A percentile compares a stretch with the other conserved stretches of the same genome.
phyloP scores from a whole-genome alignment of 2,329 filamentous ascomycete genomes.

The Aspergillus unguis region DNA sequence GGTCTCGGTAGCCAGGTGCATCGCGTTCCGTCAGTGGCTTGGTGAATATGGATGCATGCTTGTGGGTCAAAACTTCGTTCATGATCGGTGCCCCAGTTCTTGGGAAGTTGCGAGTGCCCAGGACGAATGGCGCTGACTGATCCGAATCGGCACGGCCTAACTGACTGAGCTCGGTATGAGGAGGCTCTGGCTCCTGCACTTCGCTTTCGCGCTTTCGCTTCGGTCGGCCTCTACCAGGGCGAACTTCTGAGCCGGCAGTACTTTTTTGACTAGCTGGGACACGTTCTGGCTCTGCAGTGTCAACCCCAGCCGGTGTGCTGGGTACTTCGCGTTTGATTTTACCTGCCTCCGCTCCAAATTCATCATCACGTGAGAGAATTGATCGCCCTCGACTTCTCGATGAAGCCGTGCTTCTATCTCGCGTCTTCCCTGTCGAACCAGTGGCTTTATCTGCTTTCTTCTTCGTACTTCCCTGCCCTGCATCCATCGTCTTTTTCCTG shows the following conservation, averaged over 20 bases:
- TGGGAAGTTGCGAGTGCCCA: slow-evolving; percentile 50
- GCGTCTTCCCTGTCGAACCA: slow-evolving; percentile 24
- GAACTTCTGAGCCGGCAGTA: slow-evolving; percentile 22
- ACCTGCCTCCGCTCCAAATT: slow-evolving; percentile 21
- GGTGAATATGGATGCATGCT: slow-evolving; percentile 75
- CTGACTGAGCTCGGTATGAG: slow-evolving; percentile 26
- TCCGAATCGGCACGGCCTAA: slow-evolving; percentile 28
- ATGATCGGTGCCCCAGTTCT: slow-evolving; percentile 69
- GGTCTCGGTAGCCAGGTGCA: slow-evolving; percentile 70
- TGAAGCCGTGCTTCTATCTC: slow-evolving; percentile 34
- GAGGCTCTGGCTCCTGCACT: slow-evolving; percentile 26
- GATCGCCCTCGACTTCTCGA: slow-evolving; percentile 38
- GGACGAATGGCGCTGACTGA: slow-evolving; percentile 35
- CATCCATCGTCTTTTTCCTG: slow-evolving; percentile 16
- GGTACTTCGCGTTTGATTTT: slow-evolving; percentile 35
- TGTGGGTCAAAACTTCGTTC: slow-evolving; percentile 73
- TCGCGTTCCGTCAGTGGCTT: slow-evolving; percentile 70
- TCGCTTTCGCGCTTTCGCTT: slow-evolving; percentile 43
- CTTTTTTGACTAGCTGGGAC: slow-evolving; percentile 29
- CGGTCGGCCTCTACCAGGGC: slow-evolving; percentile 26
- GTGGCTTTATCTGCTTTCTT: slow-evolving; percentile 28
- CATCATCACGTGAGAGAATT: slow-evolving; percentile 34
- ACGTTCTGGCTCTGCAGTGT: slow-evolving; percentile 33
- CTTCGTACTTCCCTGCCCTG: slow-evolving; percentile 18
- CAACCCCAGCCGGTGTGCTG: slow-evolving; percentile 33